phyloP scores from a whole-genome alignment of 306 rosid species.

The Glycine latifolia region DNA sequence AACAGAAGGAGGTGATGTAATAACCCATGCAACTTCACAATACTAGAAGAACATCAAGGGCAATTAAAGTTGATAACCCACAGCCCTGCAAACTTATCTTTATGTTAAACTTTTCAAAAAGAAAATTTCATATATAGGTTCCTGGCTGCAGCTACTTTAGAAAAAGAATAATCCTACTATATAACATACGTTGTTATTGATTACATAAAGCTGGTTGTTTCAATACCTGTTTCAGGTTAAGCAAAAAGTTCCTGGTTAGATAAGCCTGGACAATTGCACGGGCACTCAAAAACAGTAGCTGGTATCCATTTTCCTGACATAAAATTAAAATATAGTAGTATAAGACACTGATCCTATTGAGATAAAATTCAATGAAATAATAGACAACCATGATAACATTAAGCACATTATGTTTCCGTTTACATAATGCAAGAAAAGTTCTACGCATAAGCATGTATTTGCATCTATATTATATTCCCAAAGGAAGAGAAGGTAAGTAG shows the following conservation, averaged over 20 bases:
- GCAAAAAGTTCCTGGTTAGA: slow-evolving; percentile 84
- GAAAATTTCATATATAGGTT: not conserved
- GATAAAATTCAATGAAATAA: slow-evolving; percentile 11
- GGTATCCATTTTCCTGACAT: slow-evolving; percentile 97
- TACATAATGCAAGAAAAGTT: slow-evolving; percentile 25
- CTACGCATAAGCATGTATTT: slow-evolving; percentile 18
- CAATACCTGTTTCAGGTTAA: slow-evolving; percentile 80
- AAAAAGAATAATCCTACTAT: slow-evolving; percentile 9
- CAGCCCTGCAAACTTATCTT: not conserved
- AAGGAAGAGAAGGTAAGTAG: not conserved
- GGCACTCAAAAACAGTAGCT: slow-evolving; percentile 94
- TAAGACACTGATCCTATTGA: slow-evolving; percentile 41
- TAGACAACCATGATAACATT: slow-evolving; percentile 7
- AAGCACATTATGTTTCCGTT: slow-evolving; percentile 13
- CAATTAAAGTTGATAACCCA: not conserved
- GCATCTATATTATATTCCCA: slow-evolving; percentile 23
- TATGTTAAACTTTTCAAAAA: slow-evolving; percentile 1
- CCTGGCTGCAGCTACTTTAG: slow-evolving; percentile 6
- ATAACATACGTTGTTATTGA: slow-evolving; percentile 21
- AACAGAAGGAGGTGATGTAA: not conserved
- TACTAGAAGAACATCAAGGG: not conserved
- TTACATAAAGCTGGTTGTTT: slow-evolving; percentile 27
- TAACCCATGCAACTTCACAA: not conserved
- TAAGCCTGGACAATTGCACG: slow-evolving; percentile 98
- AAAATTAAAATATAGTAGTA: slow-evolving; percentile 24